Conservation (phyloP, 2,329 filamentous ascomycete species). For the Epichloe uncinata region DNA sequence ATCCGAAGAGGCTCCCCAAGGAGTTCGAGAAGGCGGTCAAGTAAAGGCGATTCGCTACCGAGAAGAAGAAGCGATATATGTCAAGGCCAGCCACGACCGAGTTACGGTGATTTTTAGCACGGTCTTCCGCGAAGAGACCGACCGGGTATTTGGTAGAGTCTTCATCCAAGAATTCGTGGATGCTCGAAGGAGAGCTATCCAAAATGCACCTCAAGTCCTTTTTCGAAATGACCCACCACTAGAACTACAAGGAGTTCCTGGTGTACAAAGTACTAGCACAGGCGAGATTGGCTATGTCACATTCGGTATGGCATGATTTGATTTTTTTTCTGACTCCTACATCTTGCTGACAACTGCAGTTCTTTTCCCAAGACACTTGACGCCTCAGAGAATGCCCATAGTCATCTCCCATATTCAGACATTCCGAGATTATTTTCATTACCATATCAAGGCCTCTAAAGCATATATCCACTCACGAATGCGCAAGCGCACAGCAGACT, state of each 20-base stretch:
- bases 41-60: conserved; percentile 97
- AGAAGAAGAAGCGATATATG: conserved; percentile 96
- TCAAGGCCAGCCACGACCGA: conserved; percentile 93
- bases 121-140: conserved; percentile 94
- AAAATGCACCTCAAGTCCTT: conserved; percentile 94
- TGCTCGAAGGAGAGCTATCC: conserved; percentile 83
- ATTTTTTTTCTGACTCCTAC: background rate
- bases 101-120: conserved; percentile 99
- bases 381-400: conserved; percentile 76
- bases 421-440: conserved; percentile 99
- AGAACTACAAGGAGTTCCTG: conserved; percentile 76
- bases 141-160: conserved; percentile 93
- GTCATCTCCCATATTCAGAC: conserved; percentile 99
- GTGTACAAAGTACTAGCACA: conserved; percentile 60
- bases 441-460: conserved; percentile 99
- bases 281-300: conserved; percentile 95
- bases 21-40: conserved; percentile 75
- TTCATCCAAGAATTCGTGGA: conserved; percentile 99
- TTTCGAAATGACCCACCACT: conserved; percentile 91
- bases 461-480: conserved; percentile 98
- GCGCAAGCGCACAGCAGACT: conserved; percentile 94
- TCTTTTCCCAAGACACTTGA: conserved; percentile 89
- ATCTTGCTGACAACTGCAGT: conserved; percentile 38
- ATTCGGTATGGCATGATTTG: conserved; percentile 54
- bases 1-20: conserved; percentile 85